These are phyloP conservation scores for Geranium incanum DNA, from an alignment of 441 rosid genomes.

Conservation along the genomic window DNA sequence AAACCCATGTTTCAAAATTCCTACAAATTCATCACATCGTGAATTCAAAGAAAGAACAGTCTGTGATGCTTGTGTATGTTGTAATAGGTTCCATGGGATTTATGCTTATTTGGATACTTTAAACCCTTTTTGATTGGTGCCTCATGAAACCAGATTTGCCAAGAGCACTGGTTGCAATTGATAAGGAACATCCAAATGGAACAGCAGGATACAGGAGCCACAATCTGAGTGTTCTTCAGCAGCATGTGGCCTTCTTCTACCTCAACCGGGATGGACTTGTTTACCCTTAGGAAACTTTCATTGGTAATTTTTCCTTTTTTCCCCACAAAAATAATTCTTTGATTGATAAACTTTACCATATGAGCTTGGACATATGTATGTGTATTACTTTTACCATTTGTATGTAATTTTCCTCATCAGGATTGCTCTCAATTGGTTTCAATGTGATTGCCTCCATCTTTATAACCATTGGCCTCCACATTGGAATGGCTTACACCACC, in stretches of 20 bases:
- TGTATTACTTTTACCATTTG: background rate
- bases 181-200: constrained; percentile 54
- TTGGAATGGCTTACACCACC: constrained; percentile 48
- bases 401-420: constrained; percentile 25
- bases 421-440: constrained; percentile 58
- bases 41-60: background rate
- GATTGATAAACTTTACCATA: background rate
- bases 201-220: constrained; percentile 43
- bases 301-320: background rate
- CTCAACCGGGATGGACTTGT: constrained; percentile 61
- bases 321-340: too few relatives aligned
- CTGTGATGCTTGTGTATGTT: background rate
- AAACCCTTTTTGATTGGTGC: background rate
- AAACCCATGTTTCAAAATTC: background rate
- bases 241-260: constrained; percentile 78
- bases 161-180: constrained; percentile 69
- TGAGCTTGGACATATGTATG: background rate
- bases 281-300: constrained; percentile 69
- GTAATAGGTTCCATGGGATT: too few relatives aligned
- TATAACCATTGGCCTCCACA: constrained; percentile 37
- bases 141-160: constrained; percentile 44
- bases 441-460: constrained; percentile 44
- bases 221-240: constrained; percentile 69
- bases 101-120: background rate
- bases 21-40: background rate